These are phyloP conservation scores for Aphanomyces cochlioides DNA, from an alignment of 352 stramenopile genomes.

Conservation along the genomic window DNA sequence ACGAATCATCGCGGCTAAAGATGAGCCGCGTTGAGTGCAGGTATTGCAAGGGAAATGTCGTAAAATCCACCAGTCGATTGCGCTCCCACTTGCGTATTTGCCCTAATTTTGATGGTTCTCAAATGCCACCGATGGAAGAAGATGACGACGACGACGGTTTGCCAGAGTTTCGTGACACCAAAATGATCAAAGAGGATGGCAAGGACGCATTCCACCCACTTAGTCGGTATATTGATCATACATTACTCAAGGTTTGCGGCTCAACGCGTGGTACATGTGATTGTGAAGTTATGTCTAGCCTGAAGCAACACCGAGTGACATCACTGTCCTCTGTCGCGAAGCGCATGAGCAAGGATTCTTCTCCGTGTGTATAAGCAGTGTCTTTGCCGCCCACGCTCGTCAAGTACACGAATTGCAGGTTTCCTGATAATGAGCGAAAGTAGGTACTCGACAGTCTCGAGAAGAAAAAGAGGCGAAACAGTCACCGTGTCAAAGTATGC, in stretches of 20 bases:
- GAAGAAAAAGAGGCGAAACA: constrained; percentile 30
- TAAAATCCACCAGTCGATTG: constrained; percentile 24
- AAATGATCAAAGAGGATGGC: constrained; percentile 7
- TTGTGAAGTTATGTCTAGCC: constrained; percentile 34
- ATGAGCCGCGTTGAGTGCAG: constrained; percentile 31
- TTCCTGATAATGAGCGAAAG: no score
- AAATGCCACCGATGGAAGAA: constrained; percentile 20
- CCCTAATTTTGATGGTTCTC: constrained; percentile 23
- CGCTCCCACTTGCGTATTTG: constrained; percentile 26
- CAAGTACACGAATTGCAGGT: constrained; percentile 35
- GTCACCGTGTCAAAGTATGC: constrained; percentile 67
- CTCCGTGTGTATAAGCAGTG: constrained; percentile 78
- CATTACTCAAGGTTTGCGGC: constrained; percentile 60
- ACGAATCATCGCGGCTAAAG: constrained; percentile 20
- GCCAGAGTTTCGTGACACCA: background rate
- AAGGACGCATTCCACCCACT: constrained; percentile 2
- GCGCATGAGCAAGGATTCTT: constrained; percentile 63
- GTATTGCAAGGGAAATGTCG: constrained; percentile 26
- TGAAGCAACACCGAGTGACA: constrained; percentile 58
- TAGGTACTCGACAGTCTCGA: constrained; percentile 26
- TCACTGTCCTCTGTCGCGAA: constrained; percentile 65
- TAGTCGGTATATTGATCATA: constrained; percentile 33
- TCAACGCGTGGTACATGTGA: background rate
- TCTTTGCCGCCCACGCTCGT: constrained; percentile 57
- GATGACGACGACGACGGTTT: constrained; percentile 22